Conservation (phyloP, 768 basidiomycete species). For the Botryobasidium botryosum region DNA sequence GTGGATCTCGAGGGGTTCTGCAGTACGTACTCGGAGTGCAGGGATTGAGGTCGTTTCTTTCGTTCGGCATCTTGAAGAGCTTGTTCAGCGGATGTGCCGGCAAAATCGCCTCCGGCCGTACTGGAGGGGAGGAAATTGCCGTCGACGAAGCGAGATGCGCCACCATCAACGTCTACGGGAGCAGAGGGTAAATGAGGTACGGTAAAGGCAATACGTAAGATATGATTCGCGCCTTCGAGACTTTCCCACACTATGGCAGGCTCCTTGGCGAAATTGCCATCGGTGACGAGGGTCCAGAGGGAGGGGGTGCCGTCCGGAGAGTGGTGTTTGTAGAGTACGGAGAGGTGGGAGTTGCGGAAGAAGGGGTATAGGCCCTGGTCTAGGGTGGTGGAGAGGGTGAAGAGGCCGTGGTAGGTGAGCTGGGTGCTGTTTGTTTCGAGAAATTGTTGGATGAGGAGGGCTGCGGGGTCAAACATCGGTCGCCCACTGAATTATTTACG, state of each 20-base stretch:
- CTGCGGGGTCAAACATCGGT: too few relatives aligned
- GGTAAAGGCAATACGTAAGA: not conserved
- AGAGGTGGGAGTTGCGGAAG: conserved; percentile 81
- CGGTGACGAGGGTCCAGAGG: conserved; percentile 72
- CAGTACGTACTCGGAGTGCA: not conserved
- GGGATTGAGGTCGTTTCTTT: conserved; percentile 13
- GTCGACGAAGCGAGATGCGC: conserved; percentile 62
- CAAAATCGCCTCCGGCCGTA: conserved; percentile 68
- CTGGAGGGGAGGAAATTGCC: conserved; percentile 42
- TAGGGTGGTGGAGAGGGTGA: conserved; percentile 43
- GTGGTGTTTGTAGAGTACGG: conserved; percentile 59
- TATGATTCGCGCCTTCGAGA: conserved; percentile 28
- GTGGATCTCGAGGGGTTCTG: not conserved
- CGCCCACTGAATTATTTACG: too few relatives aligned
- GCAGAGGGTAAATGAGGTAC: not conserved
- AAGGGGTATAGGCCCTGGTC: conserved; percentile 56
- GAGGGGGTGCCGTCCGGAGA: conserved; percentile 10
- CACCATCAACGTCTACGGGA: conserved; percentile 71
- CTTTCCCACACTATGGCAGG: conserved; percentile 79
- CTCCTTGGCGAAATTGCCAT: conserved; percentile 64
- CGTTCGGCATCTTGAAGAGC: conserved; percentile 34
- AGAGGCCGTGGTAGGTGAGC: conserved; percentile 75
- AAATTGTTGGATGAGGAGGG: conserved; percentile 48
- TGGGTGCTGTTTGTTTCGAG: conserved; percentile 61
- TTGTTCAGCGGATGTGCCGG: conserved; percentile 51